phyloP scores from a whole-genome alignment of 495 filamentous ascomycete species.

The Trichoderma reesei region DNA sequence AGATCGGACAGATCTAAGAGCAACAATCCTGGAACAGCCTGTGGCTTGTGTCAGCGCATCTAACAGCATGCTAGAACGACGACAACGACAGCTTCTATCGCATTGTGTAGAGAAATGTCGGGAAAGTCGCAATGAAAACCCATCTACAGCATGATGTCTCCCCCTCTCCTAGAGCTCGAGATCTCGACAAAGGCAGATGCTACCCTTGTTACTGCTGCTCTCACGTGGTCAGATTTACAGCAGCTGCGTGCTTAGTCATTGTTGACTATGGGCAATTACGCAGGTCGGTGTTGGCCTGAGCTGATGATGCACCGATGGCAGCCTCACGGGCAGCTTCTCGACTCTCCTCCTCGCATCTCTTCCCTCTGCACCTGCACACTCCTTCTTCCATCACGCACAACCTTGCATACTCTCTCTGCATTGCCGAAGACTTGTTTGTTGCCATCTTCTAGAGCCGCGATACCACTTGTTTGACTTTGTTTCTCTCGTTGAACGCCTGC shows the following conservation, averaged over 20 bases:
- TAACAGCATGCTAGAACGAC: background rate
- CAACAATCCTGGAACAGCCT: background rate
- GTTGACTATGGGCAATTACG: slow-evolving; percentile 4
- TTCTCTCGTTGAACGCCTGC: background rate
- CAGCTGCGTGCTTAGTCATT: background rate
- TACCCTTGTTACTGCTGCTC: background rate
- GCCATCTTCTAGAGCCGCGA: background rate
- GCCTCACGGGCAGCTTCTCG: background rate
- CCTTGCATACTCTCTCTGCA: background rate
- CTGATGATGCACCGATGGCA: slow-evolving; percentile 5
- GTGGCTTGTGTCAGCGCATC: background rate
- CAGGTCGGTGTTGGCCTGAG: background rate
- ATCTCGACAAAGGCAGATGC: background rate
- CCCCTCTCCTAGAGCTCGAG: background rate
- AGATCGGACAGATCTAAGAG: background rate
- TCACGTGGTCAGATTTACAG: background rate
- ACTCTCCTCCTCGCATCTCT: background rate
- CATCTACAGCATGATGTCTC: background rate
- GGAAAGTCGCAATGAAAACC: background rate
- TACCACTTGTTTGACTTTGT: background rate
- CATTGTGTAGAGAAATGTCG: background rate
- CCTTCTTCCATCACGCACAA: background rate
- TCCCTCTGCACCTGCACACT: background rate
- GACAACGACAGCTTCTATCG: background rate
- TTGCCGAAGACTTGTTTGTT: background rate